Conservation (phyloP, 1,139 yeast genomes). For the Magnusiomyces clavatus region DNA sequence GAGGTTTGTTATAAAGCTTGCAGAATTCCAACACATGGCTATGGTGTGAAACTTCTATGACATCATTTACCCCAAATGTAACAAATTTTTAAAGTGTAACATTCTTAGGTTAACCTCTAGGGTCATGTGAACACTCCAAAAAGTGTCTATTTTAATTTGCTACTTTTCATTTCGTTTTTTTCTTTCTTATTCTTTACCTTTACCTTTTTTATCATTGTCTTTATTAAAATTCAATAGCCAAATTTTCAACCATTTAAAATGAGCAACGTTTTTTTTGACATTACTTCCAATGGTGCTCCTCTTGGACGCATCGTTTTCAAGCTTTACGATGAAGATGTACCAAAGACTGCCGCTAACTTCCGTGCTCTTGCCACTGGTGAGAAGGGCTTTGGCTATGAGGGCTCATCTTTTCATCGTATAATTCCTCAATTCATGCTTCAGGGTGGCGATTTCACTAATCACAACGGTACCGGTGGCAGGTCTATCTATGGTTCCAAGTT, state of each 20-base stretch:
- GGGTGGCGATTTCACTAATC: conserved; percentile 94
- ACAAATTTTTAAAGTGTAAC: too few species aligned
- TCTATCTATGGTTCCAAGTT: conserved; percentile 87
- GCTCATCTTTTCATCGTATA: conserved; percentile 86
- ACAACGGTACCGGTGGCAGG: conserved; percentile 93
- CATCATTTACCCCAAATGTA: too few species aligned
- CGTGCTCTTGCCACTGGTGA: conserved; percentile 68
- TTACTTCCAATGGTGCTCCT: conserved; percentile 65
- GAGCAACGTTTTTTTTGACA: conserved; percentile 71
- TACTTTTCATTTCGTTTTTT: conserved; percentile 16
- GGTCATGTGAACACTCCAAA: conserved; percentile 1
- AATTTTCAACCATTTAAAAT: too few species aligned
- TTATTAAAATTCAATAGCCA: conserved; percentile 22
- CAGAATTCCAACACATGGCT: too few species aligned
- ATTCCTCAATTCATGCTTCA: conserved; percentile 93
- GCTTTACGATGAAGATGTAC: conserved; percentile 81
- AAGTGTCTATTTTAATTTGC: conserved; percentile 22
- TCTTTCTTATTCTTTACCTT: conserved; percentile 10
- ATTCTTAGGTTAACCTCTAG: too few species aligned
- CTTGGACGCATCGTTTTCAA: conserved; percentile 71
- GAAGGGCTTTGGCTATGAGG: conserved; percentile 77
- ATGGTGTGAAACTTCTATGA: too few species aligned
- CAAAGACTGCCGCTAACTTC: conserved; percentile 83
- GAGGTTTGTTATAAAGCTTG: too few species aligned
- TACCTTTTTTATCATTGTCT: conserved; percentile 8